Base-by-base conservation (phyloP, 2,329 filamentous ascomycete species). In the Aspergillus sp. region DNA sequence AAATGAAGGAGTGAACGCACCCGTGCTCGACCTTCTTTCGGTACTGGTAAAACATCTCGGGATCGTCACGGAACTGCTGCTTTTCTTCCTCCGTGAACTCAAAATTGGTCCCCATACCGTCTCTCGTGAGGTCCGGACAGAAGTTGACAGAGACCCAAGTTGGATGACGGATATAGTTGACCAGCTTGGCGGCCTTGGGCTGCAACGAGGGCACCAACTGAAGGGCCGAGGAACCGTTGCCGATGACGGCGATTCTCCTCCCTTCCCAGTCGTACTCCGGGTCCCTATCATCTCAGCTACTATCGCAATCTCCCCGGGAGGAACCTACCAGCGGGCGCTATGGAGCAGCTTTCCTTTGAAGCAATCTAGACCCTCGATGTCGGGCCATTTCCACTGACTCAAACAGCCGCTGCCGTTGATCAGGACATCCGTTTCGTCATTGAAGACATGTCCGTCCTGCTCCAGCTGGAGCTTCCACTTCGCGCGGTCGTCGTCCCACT, bases 341-440 rank as follows among this genome's bases (percentile, higher is more conserved):
- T 75, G 72, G 21, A 72, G 62, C 1, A 74, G 50, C 3, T 59
- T 63, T 11, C 72, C 72, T 45, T 65, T 53, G 54, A 71, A 75
- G 2, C 52, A 55, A 2, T 69, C 60, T 10, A 64, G 32, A 3
- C 58, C 59, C 3, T 56, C 53, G 36, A 66, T 60, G 3, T 58
- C 31, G 1, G 64, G 64, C 29, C 58, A 55, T 16, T 49, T 56
- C 62, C 62, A 66, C 10, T 59, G 50, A 42, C 60, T 66, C 17
- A 67, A 50, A n/a, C 64, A 48, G 4, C 67, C 67, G 19, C 52
- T 59, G 3, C 54, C 66, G 48, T 69, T 65, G 20, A 70, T 50
- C 2, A 70, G 40, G 19, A 70, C 44, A 36, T 69, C 53, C 4
- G 58, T 59, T 7, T 58, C 54, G 25, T 67, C 65, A 4, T 55